A percentile compares a stretch with the other conserved stretches of the same genome.
Conservation (phyloP, 2,329 filamentous ascomycete genomes). For the Pseudogymnoascus sp. region DNA sequence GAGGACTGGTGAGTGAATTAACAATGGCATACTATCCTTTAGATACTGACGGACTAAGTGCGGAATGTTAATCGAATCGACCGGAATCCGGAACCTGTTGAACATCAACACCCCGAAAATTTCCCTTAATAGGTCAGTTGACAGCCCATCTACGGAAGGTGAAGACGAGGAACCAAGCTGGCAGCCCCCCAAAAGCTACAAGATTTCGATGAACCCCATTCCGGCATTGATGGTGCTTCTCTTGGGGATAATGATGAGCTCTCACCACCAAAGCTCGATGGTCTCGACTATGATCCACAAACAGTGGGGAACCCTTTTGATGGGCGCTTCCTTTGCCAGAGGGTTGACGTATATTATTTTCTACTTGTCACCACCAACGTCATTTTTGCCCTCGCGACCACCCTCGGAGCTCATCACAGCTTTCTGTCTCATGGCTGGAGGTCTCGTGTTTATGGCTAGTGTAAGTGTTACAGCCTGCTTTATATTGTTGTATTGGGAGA, state of each 20-base stretch:
- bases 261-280: constrained; percentile 69
- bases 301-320: constrained; percentile 84
- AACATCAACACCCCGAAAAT: constrained; percentile 38
- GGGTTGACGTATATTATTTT: constrained; percentile 72
- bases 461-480: constrained; percentile 43
- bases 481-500: background rate
- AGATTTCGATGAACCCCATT: constrained; percentile 78
- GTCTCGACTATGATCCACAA: constrained; percentile 86
- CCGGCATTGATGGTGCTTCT: constrained; percentile 81
- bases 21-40: background rate
- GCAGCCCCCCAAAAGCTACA: constrained; percentile 59
- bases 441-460: constrained; percentile 88
- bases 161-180: constrained; percentile 43
- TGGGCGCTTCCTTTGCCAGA: constrained; percentile 73
- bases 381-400: constrained; percentile 73
- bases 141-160: constrained; percentile 26
- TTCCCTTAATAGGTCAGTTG: constrained; percentile 31
- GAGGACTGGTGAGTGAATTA: constrained; percentile 62
- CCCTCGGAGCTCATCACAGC: constrained; percentile 83
- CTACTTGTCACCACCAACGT: constrained; percentile 74
- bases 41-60: constrained; percentile 40
- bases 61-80: constrained; percentile 81
- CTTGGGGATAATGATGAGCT: constrained; percentile 90
- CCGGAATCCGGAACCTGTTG: constrained; percentile 58
- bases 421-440: constrained; percentile 82